Evolutionary conservation across 495 filamentous ascomycete genomes (phyloP).

Genomic region (Cercophora sp.): DNA sequence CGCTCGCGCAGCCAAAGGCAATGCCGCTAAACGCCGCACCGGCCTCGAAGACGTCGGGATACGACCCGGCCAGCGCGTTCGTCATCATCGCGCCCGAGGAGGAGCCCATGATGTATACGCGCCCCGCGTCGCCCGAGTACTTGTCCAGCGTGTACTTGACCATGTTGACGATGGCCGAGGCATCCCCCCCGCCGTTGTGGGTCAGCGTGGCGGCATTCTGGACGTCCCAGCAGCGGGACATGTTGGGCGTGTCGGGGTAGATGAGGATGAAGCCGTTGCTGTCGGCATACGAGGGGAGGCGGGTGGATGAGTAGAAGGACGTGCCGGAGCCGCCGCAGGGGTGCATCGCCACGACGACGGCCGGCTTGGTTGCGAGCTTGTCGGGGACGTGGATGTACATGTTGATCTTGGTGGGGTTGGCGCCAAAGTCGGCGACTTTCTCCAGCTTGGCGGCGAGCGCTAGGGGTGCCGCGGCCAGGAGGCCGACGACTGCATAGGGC

Average conservation of each 20-base stretch:
- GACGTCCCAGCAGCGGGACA: slow-evolving; percentile 4
- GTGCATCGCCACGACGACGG: slow-evolving; percentile 29
- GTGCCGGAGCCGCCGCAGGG: slow-evolving; percentile 14
- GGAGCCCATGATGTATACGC: slow-evolving; percentile 1
- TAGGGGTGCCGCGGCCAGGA: slow-evolving; percentile 18
- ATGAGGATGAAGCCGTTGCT: slow-evolving; percentile 46
- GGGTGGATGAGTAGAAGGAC: slow-evolving; percentile 19
- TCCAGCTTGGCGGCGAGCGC: slow-evolving; percentile 29
- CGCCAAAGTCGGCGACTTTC: slow-evolving; percentile 33
- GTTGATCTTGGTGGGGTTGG: slow-evolving; percentile 33
- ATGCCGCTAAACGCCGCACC: slow-evolving; percentile 3
- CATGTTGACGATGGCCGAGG: slow-evolving; percentile 1
- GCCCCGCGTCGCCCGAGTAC: background rate
- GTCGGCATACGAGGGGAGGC: slow-evolving; percentile 34
- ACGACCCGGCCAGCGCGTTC: background rate
- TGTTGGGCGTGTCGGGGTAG: slow-evolving; percentile 39
- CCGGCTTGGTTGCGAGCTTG: slow-evolving; percentile 33
- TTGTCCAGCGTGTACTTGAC: slow-evolving; percentile 4
- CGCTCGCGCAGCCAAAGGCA: slow-evolving; percentile 1
- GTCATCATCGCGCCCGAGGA: slow-evolving; percentile 6
- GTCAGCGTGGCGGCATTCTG: background rate
- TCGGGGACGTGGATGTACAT: slow-evolving; percentile 43
- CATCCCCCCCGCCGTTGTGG: slow-evolving; percentile 10
- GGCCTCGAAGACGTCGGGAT: background rate
- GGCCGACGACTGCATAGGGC: slow-evolving; percentile 12